Percentiles rank a stretch among this genome's conserved stretches.
phyloP scores from a whole-genome alignment of 768 basidiomycete genomes.

The Termitomyces sp. region DNA sequence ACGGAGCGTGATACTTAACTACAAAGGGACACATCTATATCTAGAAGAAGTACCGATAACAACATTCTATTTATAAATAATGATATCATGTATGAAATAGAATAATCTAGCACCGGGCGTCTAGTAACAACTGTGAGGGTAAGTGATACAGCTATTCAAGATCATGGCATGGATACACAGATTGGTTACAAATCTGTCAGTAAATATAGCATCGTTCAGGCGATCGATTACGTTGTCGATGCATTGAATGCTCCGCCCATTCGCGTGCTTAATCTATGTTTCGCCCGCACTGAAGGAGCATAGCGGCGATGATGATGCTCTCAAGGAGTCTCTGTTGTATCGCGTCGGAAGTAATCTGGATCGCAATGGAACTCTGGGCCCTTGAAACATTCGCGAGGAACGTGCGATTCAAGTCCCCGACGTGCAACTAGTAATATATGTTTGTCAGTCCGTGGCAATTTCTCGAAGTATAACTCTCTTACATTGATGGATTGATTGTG shows the following conservation, averaged over 20 bases:
- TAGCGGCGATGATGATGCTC: slow-evolving; percentile 40
- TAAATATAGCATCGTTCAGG: not conserved
- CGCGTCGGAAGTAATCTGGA: slow-evolving; percentile 54
- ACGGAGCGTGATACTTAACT: too few species aligned
- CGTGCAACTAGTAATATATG: slow-evolving; percentile 37
- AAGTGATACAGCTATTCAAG: not conserved
- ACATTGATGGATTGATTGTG: slow-evolving; percentile 49
- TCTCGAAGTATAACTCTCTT: slow-evolving; percentile 15
- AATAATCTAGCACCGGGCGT: not conserved
- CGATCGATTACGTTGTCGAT: too few species aligned
- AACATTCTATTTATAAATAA: not conserved
- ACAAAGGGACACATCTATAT: not conserved
- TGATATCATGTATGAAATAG: too few species aligned
- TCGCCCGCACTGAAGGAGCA: slow-evolving; percentile 56
- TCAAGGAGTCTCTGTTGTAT: slow-evolving; percentile 52
- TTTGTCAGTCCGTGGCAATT: not conserved
- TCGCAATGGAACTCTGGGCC: slow-evolving; percentile 34
- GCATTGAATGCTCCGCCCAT: too few species aligned
- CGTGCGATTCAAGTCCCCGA: slow-evolving; percentile 24
- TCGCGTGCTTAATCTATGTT: slow-evolving; percentile 54
- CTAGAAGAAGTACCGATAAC: not conserved
- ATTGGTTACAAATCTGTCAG: not conserved
- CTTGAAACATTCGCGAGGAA: slow-evolving; percentile 49
- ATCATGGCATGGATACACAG: not conserved
- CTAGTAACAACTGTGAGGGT: not conserved